A percentile compares a stretch with the other conserved stretches of the same genome.
These are phyloP conservation scores for Aspergillus fructus DNA, from an alignment of 2,329 filamentous ascomycete species.

Conservation along the genomic window DNA sequence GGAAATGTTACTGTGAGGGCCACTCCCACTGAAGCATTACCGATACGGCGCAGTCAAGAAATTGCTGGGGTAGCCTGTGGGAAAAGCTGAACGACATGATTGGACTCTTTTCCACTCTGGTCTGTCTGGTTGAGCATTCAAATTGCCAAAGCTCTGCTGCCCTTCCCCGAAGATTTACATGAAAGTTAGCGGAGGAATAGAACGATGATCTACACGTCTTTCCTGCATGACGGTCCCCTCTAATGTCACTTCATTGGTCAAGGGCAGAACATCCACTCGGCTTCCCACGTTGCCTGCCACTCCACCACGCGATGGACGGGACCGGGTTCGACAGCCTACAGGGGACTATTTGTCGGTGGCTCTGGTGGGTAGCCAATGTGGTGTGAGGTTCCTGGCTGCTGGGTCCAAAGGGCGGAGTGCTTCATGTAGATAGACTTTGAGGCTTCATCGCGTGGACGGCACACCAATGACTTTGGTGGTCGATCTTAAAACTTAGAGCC, in stretches of 20 bases:
- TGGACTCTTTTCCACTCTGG: constrained; percentile 4
- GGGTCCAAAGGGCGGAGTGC: not conserved
- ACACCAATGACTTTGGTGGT: constrained; percentile 3
- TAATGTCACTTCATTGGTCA: not conserved
- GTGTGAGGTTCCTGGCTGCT: not conserved
- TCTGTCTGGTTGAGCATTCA: not conserved
- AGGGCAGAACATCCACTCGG: not conserved
- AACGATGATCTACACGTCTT: constrained; percentile 5
- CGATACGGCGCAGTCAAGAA: not conserved
- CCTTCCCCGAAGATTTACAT: not conserved
- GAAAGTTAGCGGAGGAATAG: not conserved
- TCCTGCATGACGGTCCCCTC: not conserved
- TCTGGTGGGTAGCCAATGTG: not conserved
- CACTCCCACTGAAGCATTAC: not conserved
- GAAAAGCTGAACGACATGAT: not conserved
- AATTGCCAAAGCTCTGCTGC: not conserved
- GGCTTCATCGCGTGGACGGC: not conserved
- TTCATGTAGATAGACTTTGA: constrained; percentile 1
- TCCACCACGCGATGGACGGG: not conserved
- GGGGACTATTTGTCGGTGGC: constrained; percentile 3
- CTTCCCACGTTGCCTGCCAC: constrained; percentile 2
- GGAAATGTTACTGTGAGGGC: not conserved
- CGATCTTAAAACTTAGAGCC: not conserved
- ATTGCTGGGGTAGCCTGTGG: not conserved
- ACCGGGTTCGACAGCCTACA: not conserved